A percentile compares a stretch with the other conserved stretches of the same genome.
These are phyloP conservation scores for Rhizopogon roseolus DNA, from an alignment of 768 basidiomycete genomes.

Conservation along the genomic window DNA sequence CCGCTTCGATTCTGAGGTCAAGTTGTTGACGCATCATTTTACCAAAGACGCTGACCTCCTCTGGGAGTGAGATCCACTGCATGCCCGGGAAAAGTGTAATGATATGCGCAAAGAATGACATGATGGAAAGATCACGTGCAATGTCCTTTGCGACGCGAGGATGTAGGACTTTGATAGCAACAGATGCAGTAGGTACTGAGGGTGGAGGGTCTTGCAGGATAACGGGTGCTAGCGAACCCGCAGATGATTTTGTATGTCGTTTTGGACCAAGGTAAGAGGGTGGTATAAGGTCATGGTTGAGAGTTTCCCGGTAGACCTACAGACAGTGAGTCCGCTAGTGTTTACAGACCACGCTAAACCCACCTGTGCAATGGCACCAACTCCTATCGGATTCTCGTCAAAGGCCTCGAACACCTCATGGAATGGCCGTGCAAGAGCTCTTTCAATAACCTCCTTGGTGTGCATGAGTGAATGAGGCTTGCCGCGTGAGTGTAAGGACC, in stretches of 20 bases:
- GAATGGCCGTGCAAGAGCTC: constrained; percentile 79
- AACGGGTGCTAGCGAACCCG: constrained; percentile 49
- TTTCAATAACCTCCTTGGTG: constrained; percentile 78
- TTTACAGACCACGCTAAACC: constrained; percentile 24
- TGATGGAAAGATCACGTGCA: constrained; percentile 86
- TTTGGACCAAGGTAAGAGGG: constrained; percentile 79
- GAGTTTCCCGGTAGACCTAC: constrained; percentile 84
- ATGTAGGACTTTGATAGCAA: constrained; percentile 95
- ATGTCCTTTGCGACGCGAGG: constrained; percentile 82
- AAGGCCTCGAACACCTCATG: constrained; percentile 90
- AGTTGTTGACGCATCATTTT: constrained; percentile 95
- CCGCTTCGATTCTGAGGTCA: constrained; percentile 85
- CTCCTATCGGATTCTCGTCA: constrained; percentile 84
- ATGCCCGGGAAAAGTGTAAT: constrained; percentile 85
- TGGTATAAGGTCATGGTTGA: constrained; percentile 81
- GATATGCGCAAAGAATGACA: constrained; percentile 83
- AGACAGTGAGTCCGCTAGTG: background rate
- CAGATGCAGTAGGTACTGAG: constrained; percentile 75
- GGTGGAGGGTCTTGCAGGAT: constrained; percentile 52
- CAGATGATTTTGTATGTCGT: constrained; percentile 42
- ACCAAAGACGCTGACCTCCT: constrained; percentile 94
- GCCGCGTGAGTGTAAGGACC: constrained; percentile 84
- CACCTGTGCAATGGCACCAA: constrained; percentile 93
- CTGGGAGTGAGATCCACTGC: constrained; percentile 93
- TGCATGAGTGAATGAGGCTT: constrained; percentile 75